Evolutionary conservation across 2,329 filamentous ascomycete genomes (phyloP), one percentile per base, ranked within the genome.

Genomic region (Aspergillus aculeatinus): DNA sequence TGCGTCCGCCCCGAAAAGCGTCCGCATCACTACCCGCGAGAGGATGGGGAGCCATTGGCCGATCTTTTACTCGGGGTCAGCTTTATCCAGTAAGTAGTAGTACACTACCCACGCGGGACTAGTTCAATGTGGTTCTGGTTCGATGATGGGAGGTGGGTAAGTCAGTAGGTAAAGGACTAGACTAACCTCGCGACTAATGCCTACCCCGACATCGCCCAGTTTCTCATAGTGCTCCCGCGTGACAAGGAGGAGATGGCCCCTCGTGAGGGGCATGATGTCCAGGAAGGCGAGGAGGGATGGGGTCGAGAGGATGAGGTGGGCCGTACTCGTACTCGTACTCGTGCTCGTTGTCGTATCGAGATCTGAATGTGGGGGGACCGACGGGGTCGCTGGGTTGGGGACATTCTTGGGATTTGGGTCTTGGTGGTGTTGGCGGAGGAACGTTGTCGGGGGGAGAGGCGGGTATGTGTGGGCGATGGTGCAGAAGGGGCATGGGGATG

Each of bases 201-300:
- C 72, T 1, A 84, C 77, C 0, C 80, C 82, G 54, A 93, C 82
- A 71, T 93, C 89, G 2, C 86, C 88, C 42, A 97, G 81, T 73
- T 93, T 96, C 63, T 88, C 85, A 59, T 87, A 85, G 80, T 98
- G 95, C 39, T 80, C 72, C 47, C 95, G 85, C 9, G 92, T 90
- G 57, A 89, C 91, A 35, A 98, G 83, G 0, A 98, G 84, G 6
- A 97, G 77, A 80, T 98, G 94, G 1, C 93, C 93, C 0, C 82
- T 82, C 0, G 90, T 89, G 55, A 98, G 85, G 0, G 95, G 95
- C 80, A 96, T 85, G 70, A 97, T 96, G 78, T 98, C 94, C 68
- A 98, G 83, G 77, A 98, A 98, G 48, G 92, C 92, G 63, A 98
- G 79, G 29, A 95, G 86, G 62, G 87, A 76, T 1, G 87, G 87